Percentiles rank a stretch among this genome's conserved stretches.
Evolutionary conservation across 176 grass and related monocot genomes (phyloP).

Genomic region (Secale cereale): DNA sequence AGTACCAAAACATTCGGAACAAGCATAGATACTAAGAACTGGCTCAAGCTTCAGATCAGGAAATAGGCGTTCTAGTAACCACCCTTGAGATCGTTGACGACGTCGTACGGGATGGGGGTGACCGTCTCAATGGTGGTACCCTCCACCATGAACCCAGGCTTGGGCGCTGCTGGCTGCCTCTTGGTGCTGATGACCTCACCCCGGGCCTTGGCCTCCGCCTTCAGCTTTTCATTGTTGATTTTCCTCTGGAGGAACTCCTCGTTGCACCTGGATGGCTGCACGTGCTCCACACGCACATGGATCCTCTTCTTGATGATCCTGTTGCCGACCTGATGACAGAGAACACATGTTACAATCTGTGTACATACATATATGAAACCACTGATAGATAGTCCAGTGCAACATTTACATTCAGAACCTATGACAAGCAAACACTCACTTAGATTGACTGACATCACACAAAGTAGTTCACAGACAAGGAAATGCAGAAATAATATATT

Average conservation of each 20-base stretch:
- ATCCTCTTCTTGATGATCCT: constrained; percentile 86
- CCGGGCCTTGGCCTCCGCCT: constrained; percentile 66
- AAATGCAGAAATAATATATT: background rate
- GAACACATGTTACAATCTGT: background rate
- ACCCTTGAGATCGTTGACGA: constrained; percentile 97
- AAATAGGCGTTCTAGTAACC: constrained; percentile 65
- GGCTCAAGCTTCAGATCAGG: background rate
- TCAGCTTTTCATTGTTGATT: constrained; percentile 84
- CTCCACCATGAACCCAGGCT: constrained; percentile 93
- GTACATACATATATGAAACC: no score
- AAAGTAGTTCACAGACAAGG: background rate
- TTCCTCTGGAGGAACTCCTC: constrained; percentile 77
- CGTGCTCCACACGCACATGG: constrained; percentile 92
- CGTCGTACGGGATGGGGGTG: constrained; percentile 92
- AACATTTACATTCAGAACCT: no score
- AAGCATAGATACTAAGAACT: constrained; percentile 23
- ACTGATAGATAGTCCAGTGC: no score
- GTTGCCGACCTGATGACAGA: constrained; percentile 46
- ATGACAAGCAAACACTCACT: background rate
- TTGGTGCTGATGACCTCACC: constrained; percentile 95
- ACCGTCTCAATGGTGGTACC: constrained; percentile 70
- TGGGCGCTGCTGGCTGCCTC: constrained; percentile 70
- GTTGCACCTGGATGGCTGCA: constrained; percentile 69
- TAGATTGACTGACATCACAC: background rate
- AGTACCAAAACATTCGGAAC: constrained; percentile 29